Conservation (phyloP, 2,329 filamentous ascomycete genomes). For the Xylariaceae sp. region DNA sequence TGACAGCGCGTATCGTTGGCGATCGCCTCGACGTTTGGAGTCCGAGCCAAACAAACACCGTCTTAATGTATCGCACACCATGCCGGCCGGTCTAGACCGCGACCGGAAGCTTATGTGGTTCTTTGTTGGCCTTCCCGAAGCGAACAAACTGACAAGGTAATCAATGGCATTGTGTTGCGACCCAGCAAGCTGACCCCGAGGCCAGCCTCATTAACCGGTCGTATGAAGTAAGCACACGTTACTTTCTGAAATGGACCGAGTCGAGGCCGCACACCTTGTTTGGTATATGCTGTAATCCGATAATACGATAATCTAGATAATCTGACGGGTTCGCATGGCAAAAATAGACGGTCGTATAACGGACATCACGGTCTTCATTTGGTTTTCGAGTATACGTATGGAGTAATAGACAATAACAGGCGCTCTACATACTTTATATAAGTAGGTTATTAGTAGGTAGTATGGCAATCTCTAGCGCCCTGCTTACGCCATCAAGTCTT, state of each 20-base stretch:
- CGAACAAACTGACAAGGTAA: slow-evolving; percentile 7
- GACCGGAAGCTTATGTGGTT: slow-evolving; percentile 20
- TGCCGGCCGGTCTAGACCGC: slow-evolving; percentile 27
- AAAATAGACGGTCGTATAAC: not conserved
- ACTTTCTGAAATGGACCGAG: slow-evolving; percentile 18
- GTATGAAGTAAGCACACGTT: slow-evolving; percentile 17
- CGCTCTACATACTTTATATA: too few species aligned
- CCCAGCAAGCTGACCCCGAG: slow-evolving; percentile 6
- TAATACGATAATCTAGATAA: not conserved
- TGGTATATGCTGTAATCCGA: not conserved
- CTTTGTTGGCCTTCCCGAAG: slow-evolving; percentile 17
- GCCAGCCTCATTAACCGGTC: slow-evolving; percentile 8
- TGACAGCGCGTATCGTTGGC: slow-evolving; percentile 15
- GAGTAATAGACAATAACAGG: too few species aligned
- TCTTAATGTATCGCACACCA: slow-evolving; percentile 1
- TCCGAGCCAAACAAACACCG: slow-evolving; percentile 2
- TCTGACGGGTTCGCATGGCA: not conserved
- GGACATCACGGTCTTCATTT: not conserved
- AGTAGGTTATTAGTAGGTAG: too few species aligned
- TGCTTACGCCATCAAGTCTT: not conserved
- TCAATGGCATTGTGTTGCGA: slow-evolving; percentile 1
- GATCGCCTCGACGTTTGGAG: slow-evolving; percentile 12
- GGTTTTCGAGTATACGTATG: too few species aligned
- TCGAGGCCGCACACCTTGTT: slow-evolving; percentile 11
- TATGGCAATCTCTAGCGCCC: not conserved